These are phyloP conservation scores for Phalaenopsis equestris DNA, from an alignment of 106 monocot genomes.

Conservation along the genomic window DNA sequence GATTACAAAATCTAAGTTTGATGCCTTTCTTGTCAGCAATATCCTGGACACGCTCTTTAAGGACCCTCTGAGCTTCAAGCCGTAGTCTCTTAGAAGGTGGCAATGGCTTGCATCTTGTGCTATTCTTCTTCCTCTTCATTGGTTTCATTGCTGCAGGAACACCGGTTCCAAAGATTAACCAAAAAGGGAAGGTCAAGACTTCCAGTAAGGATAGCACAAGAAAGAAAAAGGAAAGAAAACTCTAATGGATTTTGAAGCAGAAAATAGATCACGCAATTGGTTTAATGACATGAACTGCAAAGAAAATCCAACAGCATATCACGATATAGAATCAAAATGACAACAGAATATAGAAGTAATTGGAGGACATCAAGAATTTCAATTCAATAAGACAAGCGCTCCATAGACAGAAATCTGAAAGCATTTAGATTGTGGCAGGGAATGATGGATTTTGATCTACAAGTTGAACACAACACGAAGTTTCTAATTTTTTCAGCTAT, in stretches of 20 bases:
- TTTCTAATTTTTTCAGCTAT: neutral
- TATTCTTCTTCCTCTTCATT: conserved; percentile 60
- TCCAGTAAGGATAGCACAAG: neutral
- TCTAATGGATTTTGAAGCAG: neutral
- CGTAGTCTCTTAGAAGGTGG: conserved; percentile 92
- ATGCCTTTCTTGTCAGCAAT: conserved; percentile 95
- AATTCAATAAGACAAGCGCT: neutral
- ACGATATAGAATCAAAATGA: neutral
- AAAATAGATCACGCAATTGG: neutral
- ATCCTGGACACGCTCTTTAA: conserved; percentile 80
- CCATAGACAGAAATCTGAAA: neutral
- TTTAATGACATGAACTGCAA: neutral
- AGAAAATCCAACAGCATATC: neutral
- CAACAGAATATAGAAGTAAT: neutral
- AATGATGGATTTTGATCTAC: neutral
- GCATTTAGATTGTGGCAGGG: neutral
- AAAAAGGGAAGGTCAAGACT: neutral
- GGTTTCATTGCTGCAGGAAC: conserved; percentile 40
- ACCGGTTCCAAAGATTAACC: neutral
- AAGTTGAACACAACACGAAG: neutral
- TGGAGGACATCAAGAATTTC: neutral
- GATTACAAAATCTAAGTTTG: conserved; percentile 78
- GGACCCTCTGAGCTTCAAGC: conserved; percentile 83
- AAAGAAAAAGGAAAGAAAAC: neutral
- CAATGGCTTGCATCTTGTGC: conserved; percentile 50